These are phyloP conservation scores for Dendrobium nobile DNA, from an alignment of 106 monocot genomes.

Conservation along the genomic window DNA sequence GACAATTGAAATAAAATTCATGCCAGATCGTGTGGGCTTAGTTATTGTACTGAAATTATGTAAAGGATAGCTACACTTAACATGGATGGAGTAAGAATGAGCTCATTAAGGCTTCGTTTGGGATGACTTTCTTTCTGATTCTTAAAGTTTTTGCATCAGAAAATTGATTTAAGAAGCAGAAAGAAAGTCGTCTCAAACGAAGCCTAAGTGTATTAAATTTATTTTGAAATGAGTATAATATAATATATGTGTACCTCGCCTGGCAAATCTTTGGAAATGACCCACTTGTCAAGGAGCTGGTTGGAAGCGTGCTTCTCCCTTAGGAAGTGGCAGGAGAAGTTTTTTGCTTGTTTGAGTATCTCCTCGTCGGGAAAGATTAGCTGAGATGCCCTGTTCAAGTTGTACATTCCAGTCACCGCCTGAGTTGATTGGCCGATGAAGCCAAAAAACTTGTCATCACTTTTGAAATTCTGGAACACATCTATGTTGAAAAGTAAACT, in stretches of 20 bases:
- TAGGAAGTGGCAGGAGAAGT: constrained; percentile 56
- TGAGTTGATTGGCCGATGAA: constrained; percentile 84
- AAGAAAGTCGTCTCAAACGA: too few relatives aligned
- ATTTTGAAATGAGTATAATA: too few relatives aligned
- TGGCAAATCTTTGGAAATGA: constrained; percentile 84
- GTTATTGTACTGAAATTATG: background rate
- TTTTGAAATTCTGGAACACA: constrained; percentile 66
- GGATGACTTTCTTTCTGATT: too few relatives aligned
- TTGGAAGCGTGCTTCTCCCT: constrained; percentile 43
- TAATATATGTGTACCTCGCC: constrained; percentile 62
- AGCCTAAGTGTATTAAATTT: too few relatives aligned
- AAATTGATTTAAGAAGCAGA: too few relatives aligned
- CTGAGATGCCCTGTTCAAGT: constrained; percentile 80
- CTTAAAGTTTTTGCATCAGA: too few relatives aligned
- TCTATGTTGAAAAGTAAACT: constrained; percentile 20
- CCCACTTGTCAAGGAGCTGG: constrained; percentile 79
- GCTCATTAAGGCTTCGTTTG: too few relatives aligned
- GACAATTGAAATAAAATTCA: background rate
- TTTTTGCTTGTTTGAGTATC: constrained; percentile 50
- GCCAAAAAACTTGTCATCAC: constrained; percentile 84
- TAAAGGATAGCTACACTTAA: background rate
- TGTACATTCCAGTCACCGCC: constrained; percentile 87
- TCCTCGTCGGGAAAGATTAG: constrained; percentile 51
- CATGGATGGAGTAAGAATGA: too few relatives aligned
- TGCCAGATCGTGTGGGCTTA: too few relatives aligned